Percentiles rank a stretch among this genome's conserved stretches.
These are phyloP conservation scores for Astragalus membranaceus DNA, from an alignment of 306 rosid species.

Conservation along the genomic window DNA sequence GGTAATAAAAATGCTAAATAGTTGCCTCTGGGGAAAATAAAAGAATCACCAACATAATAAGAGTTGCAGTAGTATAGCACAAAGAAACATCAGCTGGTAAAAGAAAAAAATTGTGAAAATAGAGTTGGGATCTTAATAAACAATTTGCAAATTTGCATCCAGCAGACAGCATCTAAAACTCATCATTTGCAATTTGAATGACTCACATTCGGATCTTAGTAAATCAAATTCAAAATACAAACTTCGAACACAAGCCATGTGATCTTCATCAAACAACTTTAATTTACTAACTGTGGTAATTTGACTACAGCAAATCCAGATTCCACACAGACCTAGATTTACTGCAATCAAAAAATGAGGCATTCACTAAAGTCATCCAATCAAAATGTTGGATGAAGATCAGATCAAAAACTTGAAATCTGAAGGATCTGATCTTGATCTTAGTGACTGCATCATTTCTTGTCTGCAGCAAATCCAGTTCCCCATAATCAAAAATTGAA, in stretches of 20 bases:
- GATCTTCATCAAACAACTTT: not conserved
- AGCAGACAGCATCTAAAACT: too few species aligned
- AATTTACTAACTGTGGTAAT: too few species aligned
- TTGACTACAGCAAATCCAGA: not conserved
- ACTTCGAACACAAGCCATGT: not conserved
- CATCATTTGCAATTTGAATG: too few species aligned
- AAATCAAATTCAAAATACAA: not conserved
- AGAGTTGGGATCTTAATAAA: too few species aligned
- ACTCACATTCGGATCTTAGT: not conserved
- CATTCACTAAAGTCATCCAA: not conserved
- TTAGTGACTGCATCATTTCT: not conserved
- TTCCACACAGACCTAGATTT: not conserved
- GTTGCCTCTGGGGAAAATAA: not conserved
- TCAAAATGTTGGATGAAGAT: not conserved
- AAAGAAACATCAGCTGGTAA: not conserved
- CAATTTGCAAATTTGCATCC: too few species aligned
- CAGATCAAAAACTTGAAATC: not conserved
- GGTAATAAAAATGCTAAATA: not conserved
- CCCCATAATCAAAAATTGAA: not conserved
- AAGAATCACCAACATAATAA: not conserved
- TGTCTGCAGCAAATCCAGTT: not conserved
- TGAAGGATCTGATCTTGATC: too few species aligned
- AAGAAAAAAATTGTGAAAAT: too few species aligned
- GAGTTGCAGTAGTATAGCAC: not conserved
- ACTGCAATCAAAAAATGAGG: not conserved